Base-by-base conservation (phyloP, 805 yeast species). In the Saccharomycopsis lassenensis region DNA sequence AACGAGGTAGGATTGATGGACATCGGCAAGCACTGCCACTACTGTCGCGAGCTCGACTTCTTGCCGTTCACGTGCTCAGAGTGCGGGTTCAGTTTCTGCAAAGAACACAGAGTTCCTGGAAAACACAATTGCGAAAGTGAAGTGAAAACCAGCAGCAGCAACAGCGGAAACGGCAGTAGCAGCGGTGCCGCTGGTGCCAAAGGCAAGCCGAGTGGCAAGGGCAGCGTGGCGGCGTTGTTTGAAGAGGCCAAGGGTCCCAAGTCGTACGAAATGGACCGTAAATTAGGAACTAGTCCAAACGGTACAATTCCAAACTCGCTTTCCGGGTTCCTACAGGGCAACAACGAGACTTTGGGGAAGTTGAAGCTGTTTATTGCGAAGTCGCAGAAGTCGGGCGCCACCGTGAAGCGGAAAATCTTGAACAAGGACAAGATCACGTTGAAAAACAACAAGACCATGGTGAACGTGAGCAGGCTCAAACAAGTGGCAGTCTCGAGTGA, bases 51-150 rank as follows among this genome's bases (percentile, higher is more conserved):
- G 42, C 55, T 73, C 5, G 82, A 75, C 49, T 75, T 74, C 44
- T 55, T 75, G 20, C 82, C 82, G 12, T 74, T 63, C 48, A 52
- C 52, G 12, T 75, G 82, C 49, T 67, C 65, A 29, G 61, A 58
- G 35, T 69, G 76, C 48, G 48, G 61, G 7, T 45, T 49, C 17
- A 54, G 61, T 2, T 74, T 52, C 46, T 74, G 82, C 48, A 58
- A 65, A 7, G 62, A 65, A 28, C 82, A 74, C 48, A 48, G 77
- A 29, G 48, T 33, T 26, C 37, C 50, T 11, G 40, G 52, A 23
- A 61, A 52, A 2, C 49, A 46, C 26, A 66, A 58, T 42, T 47
- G 54, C 52, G 40, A 14, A 14, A 12, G 29, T 5, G 8, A 19
- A 33, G 20, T 5, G 16, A n/a, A 12, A 24, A n/a, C 7, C 29